Base-by-base conservation (phyloP, 2,329 filamentous ascomycete genomes). In the Aspergillus pseudonomiae region DNA sequence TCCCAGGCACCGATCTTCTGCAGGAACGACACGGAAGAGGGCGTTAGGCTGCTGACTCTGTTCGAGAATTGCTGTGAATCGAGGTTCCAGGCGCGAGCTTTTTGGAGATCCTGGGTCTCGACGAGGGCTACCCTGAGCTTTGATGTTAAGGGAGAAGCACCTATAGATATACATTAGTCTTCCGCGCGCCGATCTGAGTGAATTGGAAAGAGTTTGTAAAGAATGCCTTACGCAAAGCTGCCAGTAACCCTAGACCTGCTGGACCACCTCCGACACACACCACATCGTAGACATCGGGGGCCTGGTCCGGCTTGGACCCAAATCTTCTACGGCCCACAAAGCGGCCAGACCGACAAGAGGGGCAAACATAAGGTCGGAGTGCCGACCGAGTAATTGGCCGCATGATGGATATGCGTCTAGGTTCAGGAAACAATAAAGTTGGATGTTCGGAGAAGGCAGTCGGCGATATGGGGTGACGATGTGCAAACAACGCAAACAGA, bases 41-140 rank as follows among this genome's bases (percentile, higher is more conserved):
- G 94, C 0, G 95, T 99, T 62, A 99, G 85, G 57, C 94, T 98
- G 82, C 92, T 97, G 81, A 94, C 97, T 74, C 95, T 89, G 81
- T 99, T 98, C 64, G 94, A 97, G 81, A 90, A 99, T 70, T 87
- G 84, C 59, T 87, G 86, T 7, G 86, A 77, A 3, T 88, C 87
- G 9, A 91, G 87, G 59, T 86, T 86, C 83, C 90, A 93, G 28
- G 85, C 80, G 57, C 86, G 86, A 59, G 86, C 84, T 72, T 90
- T 91, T 69, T 85, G 81, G 39, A 99, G 86, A 74, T 96, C 90
- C 79, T 97, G 94, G 41, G 90, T 90, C 82, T 99, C 95, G 72
- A 99, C 86, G 64, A 99, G 88, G 64, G 94, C 95, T 50, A 97
- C 86, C 71, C 90, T 91, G 30, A 99, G 87, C 65, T 88, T 84